phyloP scores from a whole-genome alignment of 768 basidiomycete species.

The Macrolepiota albuminosa region DNA sequence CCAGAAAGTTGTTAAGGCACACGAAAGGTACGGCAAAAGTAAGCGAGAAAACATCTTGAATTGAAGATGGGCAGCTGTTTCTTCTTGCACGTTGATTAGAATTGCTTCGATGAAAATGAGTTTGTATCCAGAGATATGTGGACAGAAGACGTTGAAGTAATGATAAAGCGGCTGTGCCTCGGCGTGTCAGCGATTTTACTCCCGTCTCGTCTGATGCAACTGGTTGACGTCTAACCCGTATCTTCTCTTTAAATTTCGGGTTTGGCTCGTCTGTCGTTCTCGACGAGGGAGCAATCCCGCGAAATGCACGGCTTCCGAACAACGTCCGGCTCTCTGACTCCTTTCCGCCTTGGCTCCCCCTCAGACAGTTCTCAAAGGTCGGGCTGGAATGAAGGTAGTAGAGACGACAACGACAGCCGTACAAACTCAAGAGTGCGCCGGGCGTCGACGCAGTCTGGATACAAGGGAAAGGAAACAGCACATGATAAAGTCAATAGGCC shows the following conservation, averaged over 20 bases:
- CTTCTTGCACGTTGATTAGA: background rate
- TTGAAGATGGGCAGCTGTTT: constrained; percentile 8
- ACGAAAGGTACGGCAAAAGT: constrained; percentile 12
- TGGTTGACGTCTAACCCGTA: constrained; percentile 14
- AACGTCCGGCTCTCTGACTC: constrained; percentile 18
- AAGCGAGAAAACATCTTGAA: constrained; percentile 12
- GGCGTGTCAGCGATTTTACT: constrained; percentile 13
- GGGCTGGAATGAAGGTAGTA: constrained; percentile 11
- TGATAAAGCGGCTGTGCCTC: constrained; percentile 15
- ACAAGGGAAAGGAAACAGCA: constrained; percentile 29
- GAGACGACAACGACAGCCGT: constrained; percentile 11
- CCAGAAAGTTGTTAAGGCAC: background rate
- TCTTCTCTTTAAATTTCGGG: constrained; percentile 6
- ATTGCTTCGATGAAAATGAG: constrained; percentile 1
- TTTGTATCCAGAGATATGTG: constrained; percentile 6
- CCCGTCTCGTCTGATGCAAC: constrained; percentile 15
- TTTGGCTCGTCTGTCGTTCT: constrained; percentile 17
- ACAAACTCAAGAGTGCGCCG: constrained; percentile 18
- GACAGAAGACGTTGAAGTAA: constrained; percentile 12
- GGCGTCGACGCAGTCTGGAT: constrained; percentile 19
- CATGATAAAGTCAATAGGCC: constrained; percentile 14
- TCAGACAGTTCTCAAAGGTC: constrained; percentile 12
- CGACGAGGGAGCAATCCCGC: constrained; percentile 13
- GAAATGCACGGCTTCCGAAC: constrained; percentile 20
- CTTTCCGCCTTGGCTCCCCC: constrained; percentile 20